Base-by-base conservation (phyloP, 768 basidiomycete genomes). In the Auriscalpium vulgare region DNA sequence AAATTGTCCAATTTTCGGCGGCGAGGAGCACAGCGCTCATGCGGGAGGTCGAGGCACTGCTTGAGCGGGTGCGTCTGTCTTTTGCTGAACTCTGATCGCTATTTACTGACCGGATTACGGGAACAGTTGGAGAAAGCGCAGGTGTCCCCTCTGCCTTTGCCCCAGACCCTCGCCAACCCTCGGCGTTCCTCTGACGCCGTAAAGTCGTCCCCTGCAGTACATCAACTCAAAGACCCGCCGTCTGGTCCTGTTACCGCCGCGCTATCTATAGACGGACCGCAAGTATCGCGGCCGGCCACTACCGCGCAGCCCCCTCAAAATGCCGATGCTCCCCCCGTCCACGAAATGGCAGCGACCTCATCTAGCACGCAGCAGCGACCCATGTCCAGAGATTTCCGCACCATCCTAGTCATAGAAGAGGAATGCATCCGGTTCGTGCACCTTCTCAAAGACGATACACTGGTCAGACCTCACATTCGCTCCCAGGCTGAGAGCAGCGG, bases 371-470 rank as follows among this genome's bases (percentile, higher is more conserved):
- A 50, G 13, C 10, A 23, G 36, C 36, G 21, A 17, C 37, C 50
- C 7, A 4, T 7, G 13, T 21, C 50, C 6, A 34, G 13, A 37
- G 37, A 54, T 8, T 62, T 62, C 40, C 37, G 34, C 23, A 38
- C 34, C 17, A 21, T 61, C 37, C 50, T 62, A 51, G 47, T 62
- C 34, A 36, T 60, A 6, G 61, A 62, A 29, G 59, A 55, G n/a
- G 61, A 62, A 44, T 62, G 61, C 48, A 61, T 62, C 43, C 38
- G 61, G 61, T 62, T 43, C 45, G 23, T 45, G 23, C 34, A 38
- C 19, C 23, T 13, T 19, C 46, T 38, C 36, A 40, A 14, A 13
- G 10, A 13, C 38, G n/a, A 40, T n/a, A 16, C n/a, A 2, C 23
- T 44, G 35, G 5, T 17, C 11, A 46, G 43, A 34, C 45, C 16